These are phyloP conservation scores for Triangularia setosa DNA, from an alignment of 2,329 filamentous ascomycete species.

Conservation along the genomic window DNA sequence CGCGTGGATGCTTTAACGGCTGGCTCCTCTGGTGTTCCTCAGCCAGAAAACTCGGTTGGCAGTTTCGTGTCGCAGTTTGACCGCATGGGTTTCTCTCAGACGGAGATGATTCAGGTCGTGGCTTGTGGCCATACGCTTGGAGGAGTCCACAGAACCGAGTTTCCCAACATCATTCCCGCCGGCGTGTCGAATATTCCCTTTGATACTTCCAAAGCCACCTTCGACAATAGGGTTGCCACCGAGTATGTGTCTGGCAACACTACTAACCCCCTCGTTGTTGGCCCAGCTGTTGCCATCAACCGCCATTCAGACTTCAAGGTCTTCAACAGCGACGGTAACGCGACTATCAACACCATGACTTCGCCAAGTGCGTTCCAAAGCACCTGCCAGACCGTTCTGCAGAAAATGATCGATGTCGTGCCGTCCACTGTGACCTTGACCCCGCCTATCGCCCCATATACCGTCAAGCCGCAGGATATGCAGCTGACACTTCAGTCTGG, in stretches of 20 bases:
- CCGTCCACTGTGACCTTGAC: conserved; percentile 48
- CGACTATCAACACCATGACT: conserved; percentile 47
- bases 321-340: conserved; percentile 53
- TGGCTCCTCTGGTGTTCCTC: conserved; percentile 50
- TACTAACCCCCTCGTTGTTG: conserved; percentile 52
- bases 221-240: conserved; percentile 55
- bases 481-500: conserved; percentile 51
- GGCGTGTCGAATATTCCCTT: conserved; percentile 43
- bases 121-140: conserved; percentile 61
- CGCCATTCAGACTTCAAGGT: conserved; percentile 54
- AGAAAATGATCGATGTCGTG: conserved; percentile 60
- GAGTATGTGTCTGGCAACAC: conserved; percentile 55
- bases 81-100: conserved; percentile 52
- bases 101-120: conserved; percentile 57
- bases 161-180: conserved; percentile 48
- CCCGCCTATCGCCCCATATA: conserved; percentile 52
- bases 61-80: conserved; percentile 53
- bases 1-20: conserved; percentile 49
- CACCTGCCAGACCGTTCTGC: conserved; percentile 49
- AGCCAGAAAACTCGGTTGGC: conserved; percentile 51
- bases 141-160: conserved; percentile 53
- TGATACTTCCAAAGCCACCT: conserved; percentile 45
- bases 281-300: conserved; percentile 40
- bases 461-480: conserved; percentile 55
- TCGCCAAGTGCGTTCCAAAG: conserved; percentile 42